Evolutionary conservation across 805 yeast species (phyloP).

Genomic region (Pichia ethanolica): DNA sequence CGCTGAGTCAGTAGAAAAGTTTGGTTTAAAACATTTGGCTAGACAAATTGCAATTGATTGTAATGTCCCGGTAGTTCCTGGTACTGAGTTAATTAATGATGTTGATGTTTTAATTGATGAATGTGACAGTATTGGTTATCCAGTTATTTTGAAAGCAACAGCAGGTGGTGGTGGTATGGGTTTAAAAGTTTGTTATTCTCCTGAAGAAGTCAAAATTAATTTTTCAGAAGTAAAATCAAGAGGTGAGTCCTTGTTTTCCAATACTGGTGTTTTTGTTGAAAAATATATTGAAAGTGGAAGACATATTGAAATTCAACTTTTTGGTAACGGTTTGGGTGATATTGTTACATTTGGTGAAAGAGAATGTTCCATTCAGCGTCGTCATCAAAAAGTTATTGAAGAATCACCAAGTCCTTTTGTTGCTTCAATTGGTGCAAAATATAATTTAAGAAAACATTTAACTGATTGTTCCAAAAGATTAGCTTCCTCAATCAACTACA

Average conservation of each 20-base stretch:
- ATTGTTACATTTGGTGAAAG: constrained; percentile 24
- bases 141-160: constrained; percentile 24
- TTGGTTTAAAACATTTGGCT: constrained; percentile 26
- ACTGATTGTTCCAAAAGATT: constrained; percentile 16
- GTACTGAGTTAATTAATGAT: constrained; percentile 16
- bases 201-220: constrained; percentile 10
- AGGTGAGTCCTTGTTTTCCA: constrained; percentile 20
- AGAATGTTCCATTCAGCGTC: constrained; percentile 27
- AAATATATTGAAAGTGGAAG: constrained; percentile 22
- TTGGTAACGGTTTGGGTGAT: constrained; percentile 25
- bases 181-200: constrained; percentile 16
- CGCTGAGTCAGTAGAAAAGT: constrained; percentile 19
- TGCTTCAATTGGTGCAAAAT: constrained; percentile 4
- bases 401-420: constrained; percentile 26
- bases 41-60: constrained; percentile 19
- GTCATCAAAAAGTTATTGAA: constrained; percentile 27
- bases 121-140: constrained; percentile 20
- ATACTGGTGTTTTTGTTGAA: constrained; percentile 22
- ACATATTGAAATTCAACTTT: constrained; percentile 25
- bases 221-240: constrained; percentile 20
- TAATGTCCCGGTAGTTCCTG: constrained; percentile 24
- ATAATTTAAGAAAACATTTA: constrained; percentile 15
- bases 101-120: constrained; percentile 9
- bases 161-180: constrained; percentile 30
- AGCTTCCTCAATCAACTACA: constrained; percentile 20